Base-by-base conservation (phyloP, 1,284 basidiomycete species). In the Irpex sp. region DNA sequence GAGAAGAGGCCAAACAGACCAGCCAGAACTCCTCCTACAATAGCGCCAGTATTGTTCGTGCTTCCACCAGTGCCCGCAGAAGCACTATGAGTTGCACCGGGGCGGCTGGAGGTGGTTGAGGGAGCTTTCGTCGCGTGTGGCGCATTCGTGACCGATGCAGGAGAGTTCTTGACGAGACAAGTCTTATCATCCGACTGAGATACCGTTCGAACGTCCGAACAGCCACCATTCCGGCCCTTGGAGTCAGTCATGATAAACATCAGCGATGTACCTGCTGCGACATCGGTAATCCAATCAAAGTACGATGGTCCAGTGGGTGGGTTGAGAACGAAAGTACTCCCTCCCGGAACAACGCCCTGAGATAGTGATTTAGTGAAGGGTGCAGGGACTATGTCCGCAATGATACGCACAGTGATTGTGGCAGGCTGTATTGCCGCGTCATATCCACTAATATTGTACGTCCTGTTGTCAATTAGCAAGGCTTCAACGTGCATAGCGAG, bases 301-400 rank as follows among this genome's bases (percentile, higher is more conserved):
- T 74, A 77, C 1, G 75, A 68, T 0, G 79, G 67, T 1, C 80
- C 80, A 1, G 59, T 61, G 0, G 83, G 79, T 43, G 86, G 80
- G 17, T 75, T 67, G 13, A 91, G 64, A n/a, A 76, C 61, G 64
- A 87, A 75, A 6, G 78, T 68, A 19, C 78, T 74, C 11, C 90
- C 90, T 15, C 82, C 82, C 11, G 90, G 90, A 61, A 93, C 82
- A 19, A 90, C 68, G 26, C 81, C 89, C 89, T 90, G 58, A 35
- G 15, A 63, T 39, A 43, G 35, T 33, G 47, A 33, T 36, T 37
- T 3, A 37, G 51, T 35, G n/a, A 21, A 39, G 5, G 51, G 7
- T 62, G 31, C 31, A 39, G 21, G 57, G 13, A n/a, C n/a, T 17
- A 4, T 21, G 17, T 6, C 9, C 36, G 53, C 31, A 51, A 19